Conservation (phyloP, 1,284 basidiomycete species). For the Ganoderma resinaceum region DNA sequence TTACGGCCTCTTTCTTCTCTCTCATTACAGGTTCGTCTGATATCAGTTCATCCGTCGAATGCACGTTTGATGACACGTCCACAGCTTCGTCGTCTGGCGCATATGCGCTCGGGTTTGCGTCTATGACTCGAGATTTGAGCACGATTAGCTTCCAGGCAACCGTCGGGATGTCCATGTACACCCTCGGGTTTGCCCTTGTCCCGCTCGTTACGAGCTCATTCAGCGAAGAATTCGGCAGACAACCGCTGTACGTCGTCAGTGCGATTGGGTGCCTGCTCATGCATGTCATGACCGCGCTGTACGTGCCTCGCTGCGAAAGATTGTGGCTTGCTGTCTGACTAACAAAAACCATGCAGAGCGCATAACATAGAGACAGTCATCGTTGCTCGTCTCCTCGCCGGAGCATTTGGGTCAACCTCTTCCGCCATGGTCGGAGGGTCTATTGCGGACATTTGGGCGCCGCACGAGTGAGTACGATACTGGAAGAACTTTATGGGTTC, state of each 20-base stretch:
- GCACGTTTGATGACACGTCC: not conserved
- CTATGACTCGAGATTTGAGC: conserved; percentile 70
- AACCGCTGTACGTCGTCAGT: conserved; percentile 70
- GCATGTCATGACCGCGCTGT: conserved; percentile 70
- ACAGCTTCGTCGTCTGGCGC: conserved; percentile 60
- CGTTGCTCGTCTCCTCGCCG: conserved; percentile 70
- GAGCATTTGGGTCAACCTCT: conserved; percentile 73
- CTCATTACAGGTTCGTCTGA: conserved; percentile 53
- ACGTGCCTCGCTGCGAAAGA: conserved; percentile 38
- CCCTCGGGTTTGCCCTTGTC: conserved; percentile 74
- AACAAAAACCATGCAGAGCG: conserved; percentile 46
- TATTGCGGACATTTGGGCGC: conserved; percentile 74
- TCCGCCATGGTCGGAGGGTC: conserved; percentile 83
- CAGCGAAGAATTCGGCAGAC: conserved; percentile 81
- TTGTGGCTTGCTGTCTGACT: not conserved
- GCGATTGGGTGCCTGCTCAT: conserved; percentile 62
- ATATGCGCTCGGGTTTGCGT: conserved; percentile 63
- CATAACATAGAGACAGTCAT: conserved; percentile 76
- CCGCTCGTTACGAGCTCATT: conserved; percentile 79
- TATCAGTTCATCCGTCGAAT: not conserved
- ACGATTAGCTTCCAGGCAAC: conserved; percentile 66
- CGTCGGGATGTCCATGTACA: conserved; percentile 65
- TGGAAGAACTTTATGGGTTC: too few relatives aligned
- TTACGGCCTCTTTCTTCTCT: conserved; percentile 64
- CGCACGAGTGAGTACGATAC: conserved; percentile 53